Evolutionary conservation across 1,284 basidiomycete genomes (phyloP).

Genomic region (Schizopora paradoxa): DNA sequence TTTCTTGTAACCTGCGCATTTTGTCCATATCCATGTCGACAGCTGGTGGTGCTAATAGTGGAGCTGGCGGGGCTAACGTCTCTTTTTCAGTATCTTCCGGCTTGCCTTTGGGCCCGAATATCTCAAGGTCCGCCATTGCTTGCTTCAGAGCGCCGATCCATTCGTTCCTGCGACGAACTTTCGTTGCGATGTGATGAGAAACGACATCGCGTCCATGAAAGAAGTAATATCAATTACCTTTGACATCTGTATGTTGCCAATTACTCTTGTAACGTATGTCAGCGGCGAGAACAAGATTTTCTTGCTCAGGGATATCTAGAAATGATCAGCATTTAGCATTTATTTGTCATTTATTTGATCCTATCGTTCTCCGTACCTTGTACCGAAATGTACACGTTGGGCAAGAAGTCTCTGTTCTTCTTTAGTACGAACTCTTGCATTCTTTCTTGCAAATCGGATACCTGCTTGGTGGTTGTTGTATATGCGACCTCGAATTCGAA

Average conservation of each 20-base stretch:
- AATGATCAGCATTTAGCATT: no score
- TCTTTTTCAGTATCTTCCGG: no score
- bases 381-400: slow-evolving; percentile 75
- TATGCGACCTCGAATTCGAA: slow-evolving; percentile 82
- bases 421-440: slow-evolving; percentile 79
- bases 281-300: slow-evolving; percentile 72
- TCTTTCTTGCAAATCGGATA: slow-evolving; percentile 71
- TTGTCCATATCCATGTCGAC: no score
- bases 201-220: slow-evolving; percentile 1
- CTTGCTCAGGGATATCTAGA: slow-evolving; percentile 84
- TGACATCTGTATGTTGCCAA: slow-evolving; percentile 77
- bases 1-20: no score
- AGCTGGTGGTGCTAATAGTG: no score
- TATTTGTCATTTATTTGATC: no score
- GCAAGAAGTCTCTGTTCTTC: slow-evolving; percentile 69
- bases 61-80: no score
- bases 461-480: slow-evolving; percentile 75
- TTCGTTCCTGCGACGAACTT: slow-evolving; percentile 81
- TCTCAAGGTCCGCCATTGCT: slow-evolving; percentile 61
- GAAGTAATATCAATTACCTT: slow-evolving; percentile 37
- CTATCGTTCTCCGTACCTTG: no score
- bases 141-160: slow-evolving; percentile 87
- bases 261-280: slow-evolving; percentile 92
- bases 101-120: slow-evolving; percentile 74
- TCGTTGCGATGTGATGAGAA: slow-evolving; percentile 11